Base-by-base conservation (phyloP, 2,329 filamentous ascomycete genomes). In the Penicillium hesseltinei region DNA sequence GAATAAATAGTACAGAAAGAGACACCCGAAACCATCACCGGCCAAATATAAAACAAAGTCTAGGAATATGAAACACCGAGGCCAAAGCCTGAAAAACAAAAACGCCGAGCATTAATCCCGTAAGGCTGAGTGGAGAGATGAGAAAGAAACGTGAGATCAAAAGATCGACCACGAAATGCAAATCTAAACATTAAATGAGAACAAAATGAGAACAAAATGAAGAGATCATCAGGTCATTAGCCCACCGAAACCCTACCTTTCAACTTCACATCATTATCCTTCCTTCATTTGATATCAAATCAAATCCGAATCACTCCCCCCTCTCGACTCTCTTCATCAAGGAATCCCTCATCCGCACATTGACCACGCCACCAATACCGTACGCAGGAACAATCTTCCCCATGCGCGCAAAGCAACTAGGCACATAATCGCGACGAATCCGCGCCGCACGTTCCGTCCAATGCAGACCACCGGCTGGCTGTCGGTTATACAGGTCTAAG, bases 331-430 rank as follows among this genome's bases (percentile, higher is more conserved):
- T 82, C 82, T 77, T 78, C 88, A 96, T 92, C 65, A 93, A 71
- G 52, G 71, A 78, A 68, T 77, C 80, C 65, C 92, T 82, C 44
- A 93, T 80, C 68, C 89, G 87, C 58, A 82, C 82, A 75, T 96
- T 96, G 11, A 94, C 88, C 11, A 96, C 90, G 0, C 92, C 92
- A 0, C 92, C 92, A 13, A 96, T 82, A 2, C 92, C 92, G 78
- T 93, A 96, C 0, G 92, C 92, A 19, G 92, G 92, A 2, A 96
- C 82, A 66, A 96, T 96, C 68, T 92, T 83, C 59, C 89, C 89
- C 75, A 96, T 88, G 53, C 92, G 79, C 27, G 92, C 92, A 56
- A 84, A 75, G 31, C 85, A 85, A 72, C 89, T 93, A 62, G 88
- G 82, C 19, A 82, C 77, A 86, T 91, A 96, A 70, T 95, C 91